Conservation (phyloP, 371 early-diverging fungal species). For the Rhizopus delemar region DNA sequence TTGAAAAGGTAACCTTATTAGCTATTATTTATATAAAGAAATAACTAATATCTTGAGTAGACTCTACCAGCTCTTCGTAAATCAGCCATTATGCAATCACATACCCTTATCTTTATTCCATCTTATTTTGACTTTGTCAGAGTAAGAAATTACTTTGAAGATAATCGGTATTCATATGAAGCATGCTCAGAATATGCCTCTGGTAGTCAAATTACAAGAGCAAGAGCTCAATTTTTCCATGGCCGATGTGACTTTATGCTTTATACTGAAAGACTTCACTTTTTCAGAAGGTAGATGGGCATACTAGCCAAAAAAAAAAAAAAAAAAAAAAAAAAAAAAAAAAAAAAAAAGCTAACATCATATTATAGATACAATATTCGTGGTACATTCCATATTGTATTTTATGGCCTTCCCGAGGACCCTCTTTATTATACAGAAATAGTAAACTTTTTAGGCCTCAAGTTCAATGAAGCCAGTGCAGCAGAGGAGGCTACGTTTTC, state of each 20-base stretch:
- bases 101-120: constrained; percentile 88
- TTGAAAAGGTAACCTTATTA: constrained; percentile 59
- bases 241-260: constrained; percentile 78
- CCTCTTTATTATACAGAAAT: constrained; percentile 90
- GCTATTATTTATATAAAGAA: neutral
- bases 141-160: constrained; percentile 82
- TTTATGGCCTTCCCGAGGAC: constrained; percentile 88
- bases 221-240: constrained; percentile 78
- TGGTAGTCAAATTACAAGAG: constrained; percentile 69
- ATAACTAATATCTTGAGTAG: constrained; percentile 17
- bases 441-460: constrained; percentile 64
- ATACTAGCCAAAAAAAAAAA: neutral
- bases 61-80: constrained; percentile 62
- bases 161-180: constrained; percentile 73
- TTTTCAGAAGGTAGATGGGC: constrained; percentile 71
- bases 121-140: constrained; percentile 96
- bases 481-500: constrained; percentile 63
- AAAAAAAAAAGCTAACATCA: neutral
- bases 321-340: no score
- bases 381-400: constrained; percentile 83
- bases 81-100: constrained; percentile 63
- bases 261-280: constrained; percentile 93
- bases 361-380: constrained; percentile 71
- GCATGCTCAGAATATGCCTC: constrained; percentile 80
- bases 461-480: constrained; percentile 51